Base-by-base conservation (phyloP, 495 filamentous ascomycete species). In the Aspergillus biplanus region DNA sequence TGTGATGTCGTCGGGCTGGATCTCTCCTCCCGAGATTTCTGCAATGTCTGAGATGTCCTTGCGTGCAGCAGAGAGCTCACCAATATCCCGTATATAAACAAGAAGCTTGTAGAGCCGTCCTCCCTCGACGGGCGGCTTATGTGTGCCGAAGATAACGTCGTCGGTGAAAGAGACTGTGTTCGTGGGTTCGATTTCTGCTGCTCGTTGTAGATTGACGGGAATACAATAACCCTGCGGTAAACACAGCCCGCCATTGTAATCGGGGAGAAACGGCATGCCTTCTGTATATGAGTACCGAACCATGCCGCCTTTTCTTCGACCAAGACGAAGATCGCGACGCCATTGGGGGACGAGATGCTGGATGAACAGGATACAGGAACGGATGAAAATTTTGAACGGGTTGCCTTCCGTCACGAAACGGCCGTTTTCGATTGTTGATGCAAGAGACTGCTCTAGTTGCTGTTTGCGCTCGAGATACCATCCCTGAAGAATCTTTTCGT, bases 401-500 rank as follows among this genome's bases (percentile, higher is more conserved):
- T 64, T 67, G 1, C 50, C 54, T 33, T 73, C 76, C 27, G 65
- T 75, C 7, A 75, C 71, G 58, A 76, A 69, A 1, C 68, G 57
- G 0, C 76, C 76, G 39, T 79, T 80, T 37, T 60, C 53, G 18
- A 79, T 69, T 0, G 75, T 80, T 0, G 63, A 33, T 0, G 70
- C 71, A 2, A 80, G 65, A 0, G 76, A 80, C 21, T 52, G 52
- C 7, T 75, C 71, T 0, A 78, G 66, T 57, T 79, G 76, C 50
- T 80, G 78, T 47, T 80, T 77, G 18, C 78, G 70, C 62, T 80
- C 78, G 1, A 61, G 46, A 32, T 75, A 77, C 78, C 78, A 79
- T 0, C 56, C 74, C 47, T 54, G 27, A 1, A 79, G 62, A 7
- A 78, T 61, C 12, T 42, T 27, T 18, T 71, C 52, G 52, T 75